phyloP scores from a whole-genome alignment of 2,329 filamentous ascomycete species.

The Xylaria sp. region DNA sequence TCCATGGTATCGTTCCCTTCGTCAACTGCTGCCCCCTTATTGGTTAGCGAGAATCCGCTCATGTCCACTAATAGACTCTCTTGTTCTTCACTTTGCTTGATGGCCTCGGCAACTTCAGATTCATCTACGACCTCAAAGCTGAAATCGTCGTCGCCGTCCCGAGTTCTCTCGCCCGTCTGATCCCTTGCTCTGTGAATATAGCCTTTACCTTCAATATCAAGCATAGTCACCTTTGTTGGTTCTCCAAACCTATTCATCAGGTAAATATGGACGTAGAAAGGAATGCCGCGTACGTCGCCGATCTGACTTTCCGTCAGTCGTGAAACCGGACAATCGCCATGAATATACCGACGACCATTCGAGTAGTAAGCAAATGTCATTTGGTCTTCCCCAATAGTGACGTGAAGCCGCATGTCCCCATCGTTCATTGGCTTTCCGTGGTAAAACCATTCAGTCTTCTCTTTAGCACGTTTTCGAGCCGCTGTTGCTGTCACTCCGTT shows the following conservation, averaged over 20 bases:
- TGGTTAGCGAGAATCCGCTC: background rate
- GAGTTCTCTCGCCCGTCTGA: background rate
- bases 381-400: slow-evolving; percentile 30
- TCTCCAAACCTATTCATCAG: slow-evolving; percentile 10
- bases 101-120: slow-evolving; percentile 1
- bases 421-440: slow-evolving; percentile 36
- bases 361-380: slow-evolving; percentile 33
- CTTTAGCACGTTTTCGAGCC: slow-evolving; percentile 21
- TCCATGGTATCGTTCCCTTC: background rate
- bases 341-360: slow-evolving; percentile 22
- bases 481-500: slow-evolving; percentile 36
- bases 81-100: slow-evolving; percentile 3
- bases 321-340: slow-evolving; percentile 35
- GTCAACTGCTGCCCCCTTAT: background rate
- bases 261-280: slow-evolving; percentile 32
- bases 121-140: slow-evolving; percentile 27
- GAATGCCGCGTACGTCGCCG: slow-evolving; percentile 26
- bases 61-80: background rate
- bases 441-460: slow-evolving; percentile 29
- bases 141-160: slow-evolving; percentile 14
- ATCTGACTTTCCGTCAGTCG: slow-evolving; percentile 23
- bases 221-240: slow-evolving; percentile 11
- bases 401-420: slow-evolving; percentile 33
- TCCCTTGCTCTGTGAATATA: slow-evolving; percentile 17
- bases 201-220: slow-evolving; percentile 24